Conservation (phyloP, 305 asterid genomes). For the Withania somnifera region DNA sequence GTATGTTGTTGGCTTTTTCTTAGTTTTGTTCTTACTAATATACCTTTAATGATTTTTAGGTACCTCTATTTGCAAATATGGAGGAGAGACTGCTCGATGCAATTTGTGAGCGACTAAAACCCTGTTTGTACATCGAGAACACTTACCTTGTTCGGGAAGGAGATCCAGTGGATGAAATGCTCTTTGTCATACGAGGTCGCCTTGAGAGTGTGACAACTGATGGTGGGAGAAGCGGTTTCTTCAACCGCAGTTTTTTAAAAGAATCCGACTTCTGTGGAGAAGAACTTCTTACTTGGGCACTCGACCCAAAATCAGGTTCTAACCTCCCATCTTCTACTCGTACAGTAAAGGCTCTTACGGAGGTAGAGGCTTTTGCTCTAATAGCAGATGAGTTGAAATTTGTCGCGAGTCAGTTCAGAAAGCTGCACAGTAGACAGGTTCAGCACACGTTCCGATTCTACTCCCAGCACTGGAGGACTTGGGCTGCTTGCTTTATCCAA, state of each 20-base stretch:
- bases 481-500: constrained; percentile 99
- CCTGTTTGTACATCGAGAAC: constrained; percentile 72
- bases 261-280: constrained; percentile 98
- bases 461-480: constrained; percentile 98
- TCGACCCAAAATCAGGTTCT: constrained; percentile 86
- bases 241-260: constrained; percentile 81
- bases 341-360: constrained; percentile 74
- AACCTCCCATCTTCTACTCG: constrained; percentile 93
- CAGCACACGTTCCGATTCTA: constrained; percentile 98
- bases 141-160: constrained; percentile 95
- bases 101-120: constrained; percentile 91
- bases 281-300: constrained; percentile 98
- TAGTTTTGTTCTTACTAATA: neutral
- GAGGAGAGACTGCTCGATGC: constrained; percentile 97
- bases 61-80: constrained; percentile 93
- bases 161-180: constrained; percentile 99
- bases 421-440: constrained; percentile 95
- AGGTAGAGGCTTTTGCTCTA: constrained; percentile 90
- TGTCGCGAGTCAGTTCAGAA: constrained; percentile 90
- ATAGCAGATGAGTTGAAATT: constrained; percentile 88
- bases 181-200: constrained; percentile 93
- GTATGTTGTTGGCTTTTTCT: neutral
- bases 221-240: constrained; percentile 97
- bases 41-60: constrained; percentile 32
- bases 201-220: constrained; percentile 96